Evolutionary conservation across 2,329 filamentous ascomycete genomes (phyloP), one percentile per base, ranked within the genome.

Genomic region (Pseudogymnoascus pannorum): DNA sequence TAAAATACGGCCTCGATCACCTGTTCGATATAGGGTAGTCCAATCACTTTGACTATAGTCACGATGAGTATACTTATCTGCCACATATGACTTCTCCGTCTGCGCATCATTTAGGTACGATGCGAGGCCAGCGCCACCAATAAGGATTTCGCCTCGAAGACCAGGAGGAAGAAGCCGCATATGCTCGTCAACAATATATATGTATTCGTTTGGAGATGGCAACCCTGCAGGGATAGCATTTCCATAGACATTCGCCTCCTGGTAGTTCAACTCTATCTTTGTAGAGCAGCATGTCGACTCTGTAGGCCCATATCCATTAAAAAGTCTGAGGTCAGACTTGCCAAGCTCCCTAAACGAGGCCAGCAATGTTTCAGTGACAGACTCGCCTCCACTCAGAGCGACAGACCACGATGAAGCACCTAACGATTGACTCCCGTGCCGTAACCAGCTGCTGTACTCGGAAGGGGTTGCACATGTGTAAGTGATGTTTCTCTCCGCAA

Each of bases 121-220:
- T 1, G 68, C 67, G 3, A 75, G 68, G 5, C 72, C 73, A 2
- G 67, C 62, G 1, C 75, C 75, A 14, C 66, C 73, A 22, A 80
- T 69, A 22, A 40, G 69, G 4, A 80, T 68, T 62, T 79, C 76
- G 2, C 78, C 78, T 0, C 71, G 64, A 1, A 75, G 62, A 0
- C 77, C 77, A 4, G 70, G 42, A 0, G 78, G 75, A 3, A 76
- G 63, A 0, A 72, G 66, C 11, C 71, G 48, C n/a, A 69, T 64
- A 1, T 75, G 31, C 4, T 69, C 61, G 61, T 78, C 77, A 1
- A 79, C 20, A 33, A 80, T 70, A 61, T 74, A 77, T 29, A 62
- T 0, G 38, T 26, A 29, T 74, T 57, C 26, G 12, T 57, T 57
- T 24, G 44, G 57, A 1, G 58, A 48, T 4, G 58, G 29, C 4